Percentiles rank a stretch among this genome's conserved stretches.
phyloP scores from a whole-genome alignment of 352 stramenopile genomes.

The Globisporangium megalacanthum region DNA sequence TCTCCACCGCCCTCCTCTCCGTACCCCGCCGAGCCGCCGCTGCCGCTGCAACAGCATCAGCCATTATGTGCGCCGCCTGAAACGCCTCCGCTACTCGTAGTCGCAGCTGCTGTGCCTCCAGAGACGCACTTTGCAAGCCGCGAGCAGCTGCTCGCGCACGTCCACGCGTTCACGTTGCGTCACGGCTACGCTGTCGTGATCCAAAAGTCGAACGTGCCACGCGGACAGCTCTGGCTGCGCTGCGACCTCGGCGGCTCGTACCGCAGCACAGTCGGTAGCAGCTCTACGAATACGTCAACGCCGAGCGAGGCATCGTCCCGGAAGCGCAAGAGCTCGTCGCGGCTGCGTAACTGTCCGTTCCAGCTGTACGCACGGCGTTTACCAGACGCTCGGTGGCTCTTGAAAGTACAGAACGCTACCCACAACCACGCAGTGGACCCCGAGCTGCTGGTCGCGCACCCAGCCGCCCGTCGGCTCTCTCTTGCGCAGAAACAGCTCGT shows the following conservation, averaged over 20 bases:
- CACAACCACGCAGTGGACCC: constrained; percentile 29
- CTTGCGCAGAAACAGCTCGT: constrained; percentile 36
- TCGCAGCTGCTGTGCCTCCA: not conserved
- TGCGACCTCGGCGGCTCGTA: constrained; percentile 34
- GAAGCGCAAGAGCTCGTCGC: constrained; percentile 28
- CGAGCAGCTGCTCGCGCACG: constrained; percentile 31
- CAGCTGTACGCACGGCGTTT: constrained; percentile 33
- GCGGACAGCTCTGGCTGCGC: constrained; percentile 40
- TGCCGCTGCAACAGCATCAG: not conserved
- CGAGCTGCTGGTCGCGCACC: constrained; percentile 24
- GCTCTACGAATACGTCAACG: not conserved
- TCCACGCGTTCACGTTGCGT: constrained; percentile 28
- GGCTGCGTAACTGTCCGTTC: constrained; percentile 34
- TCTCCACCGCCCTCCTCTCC: not conserved
- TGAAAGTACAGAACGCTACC: constrained; percentile 25
- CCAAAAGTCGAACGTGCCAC: constrained; percentile 40
- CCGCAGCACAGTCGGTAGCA: constrained; percentile 4
- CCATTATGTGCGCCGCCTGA: not conserved
- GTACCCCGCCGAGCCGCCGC: not conserved
- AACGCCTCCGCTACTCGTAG: not conserved
- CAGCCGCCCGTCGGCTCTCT: constrained; percentile 24
- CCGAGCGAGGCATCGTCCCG: constrained; percentile 1
- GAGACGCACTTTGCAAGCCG: constrained; percentile 28
- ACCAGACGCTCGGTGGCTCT: constrained; percentile 20
- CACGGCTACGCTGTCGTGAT: constrained; percentile 42